Base-by-base conservation (phyloP, 208 protist genomes). In the Leishmania arabica region DNA sequence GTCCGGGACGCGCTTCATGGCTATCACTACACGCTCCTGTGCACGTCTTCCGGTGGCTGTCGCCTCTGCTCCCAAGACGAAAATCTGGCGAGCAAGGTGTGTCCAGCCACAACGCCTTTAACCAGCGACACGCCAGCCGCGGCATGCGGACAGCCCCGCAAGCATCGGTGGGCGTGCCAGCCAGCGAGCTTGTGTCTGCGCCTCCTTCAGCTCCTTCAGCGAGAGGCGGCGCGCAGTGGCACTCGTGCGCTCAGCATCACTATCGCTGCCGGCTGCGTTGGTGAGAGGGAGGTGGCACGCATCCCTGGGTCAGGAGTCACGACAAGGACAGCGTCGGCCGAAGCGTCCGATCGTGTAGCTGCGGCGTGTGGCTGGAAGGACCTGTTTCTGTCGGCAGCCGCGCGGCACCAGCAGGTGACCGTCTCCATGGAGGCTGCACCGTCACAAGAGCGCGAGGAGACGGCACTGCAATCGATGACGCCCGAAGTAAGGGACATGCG, bases 11-110 rank as follows among this genome's bases (percentile, higher is more conserved):
- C 65, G 31, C 71, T 87, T 2, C 69, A 78, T 13, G 84, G 79
- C 1, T 87, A 81, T 53, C 17, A 83, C 45, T 79, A 83, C 64
- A 87, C 84, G 11, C 21, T 84, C 51, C 62, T 87, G 19, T 68
- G 17, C 53, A 81, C 75, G 11, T 73, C 69, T 47, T 45, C 47
- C 2, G 40, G 37, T 73, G 69, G 69, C 37, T 54, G 69, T 45
- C 31, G 40, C 40, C n/a, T 73, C 24, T 51, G 69, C 69, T 0
- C 21, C 69, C 47, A 45, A 4, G 2, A 53, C 17, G 45, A 19
- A 15, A 34, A 31, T 54, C 8, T 21, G 27, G 17, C 45, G 19
- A 73, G 17, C 27, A 31, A 31, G 2, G 27, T 53, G 19, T 54
- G 45, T 17, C 9, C 21, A 54, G 45, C 21, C 45, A 34, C 24